phyloP scores from a whole-genome alignment of 306 rosid genomes.

The Castanea mollissima region DNA sequence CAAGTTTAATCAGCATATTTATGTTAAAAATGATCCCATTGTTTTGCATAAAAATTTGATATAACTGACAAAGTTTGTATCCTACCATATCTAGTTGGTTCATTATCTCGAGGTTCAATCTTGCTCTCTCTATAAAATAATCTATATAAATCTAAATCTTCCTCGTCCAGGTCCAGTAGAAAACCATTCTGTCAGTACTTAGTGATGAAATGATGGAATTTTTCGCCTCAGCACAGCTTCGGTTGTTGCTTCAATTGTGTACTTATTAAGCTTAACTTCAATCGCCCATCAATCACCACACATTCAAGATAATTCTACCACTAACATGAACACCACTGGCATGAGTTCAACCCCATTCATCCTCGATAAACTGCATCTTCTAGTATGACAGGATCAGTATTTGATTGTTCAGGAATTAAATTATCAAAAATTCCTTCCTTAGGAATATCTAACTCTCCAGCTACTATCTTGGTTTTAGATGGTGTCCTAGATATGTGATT shows the following conservation, averaged over 20 bases:
- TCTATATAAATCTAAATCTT: conserved; percentile 67
- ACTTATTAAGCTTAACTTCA: conserved; percentile 78
- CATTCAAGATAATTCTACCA: conserved; percentile 65
- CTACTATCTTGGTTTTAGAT: conserved; percentile 39
- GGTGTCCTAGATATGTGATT: too few relatives aligned
- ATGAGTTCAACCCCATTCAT: conserved; percentile 98
- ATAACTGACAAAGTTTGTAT: conserved; percentile 1
- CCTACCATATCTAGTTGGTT: conserved; percentile 68
- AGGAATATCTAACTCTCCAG: conserved; percentile 39
- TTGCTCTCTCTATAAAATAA: conserved; percentile 58
- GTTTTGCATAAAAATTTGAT: too few relatives aligned
- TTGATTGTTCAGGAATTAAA: conserved; percentile 39
- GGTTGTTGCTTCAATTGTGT: conserved; percentile 77
- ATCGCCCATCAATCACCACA: conserved; percentile 85
- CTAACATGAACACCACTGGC: conserved; percentile 49
- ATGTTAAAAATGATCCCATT: neutral
- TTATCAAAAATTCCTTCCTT: conserved; percentile 41
- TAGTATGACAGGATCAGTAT: conserved; percentile 41
- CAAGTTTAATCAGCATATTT: neutral
- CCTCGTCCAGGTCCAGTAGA: conserved; percentile 76
- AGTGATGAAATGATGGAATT: conserved; percentile 49
- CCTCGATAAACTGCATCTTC: conserved; percentile 70
- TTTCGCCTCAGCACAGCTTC: conserved; percentile 29
- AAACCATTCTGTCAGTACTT: conserved; percentile 74
- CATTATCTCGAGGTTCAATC: conserved; percentile 77